These are phyloP conservation scores for Carex arenaria DNA, from an alignment of 202 grass and related monocot genomes.

Conservation along the genomic window DNA sequence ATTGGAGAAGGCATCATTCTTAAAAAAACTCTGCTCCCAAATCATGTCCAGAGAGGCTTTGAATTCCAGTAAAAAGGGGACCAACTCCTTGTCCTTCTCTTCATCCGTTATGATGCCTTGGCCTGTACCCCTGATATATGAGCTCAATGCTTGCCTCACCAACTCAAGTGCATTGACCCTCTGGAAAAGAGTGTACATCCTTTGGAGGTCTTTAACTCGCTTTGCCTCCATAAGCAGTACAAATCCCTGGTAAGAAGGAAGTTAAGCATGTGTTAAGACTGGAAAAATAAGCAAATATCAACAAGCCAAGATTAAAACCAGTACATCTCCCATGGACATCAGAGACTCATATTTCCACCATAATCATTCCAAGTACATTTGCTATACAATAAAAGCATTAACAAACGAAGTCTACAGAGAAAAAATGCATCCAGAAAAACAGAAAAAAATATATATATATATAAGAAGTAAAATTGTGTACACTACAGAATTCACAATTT, in stretches of 20 bases:
- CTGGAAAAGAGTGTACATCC: conserved; percentile 95
- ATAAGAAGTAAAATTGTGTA: background rate
- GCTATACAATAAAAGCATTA: background rate
- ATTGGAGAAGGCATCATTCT: conserved; percentile 94
- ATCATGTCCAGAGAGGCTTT: conserved; percentile 95
- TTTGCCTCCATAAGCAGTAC: conserved; percentile 95
- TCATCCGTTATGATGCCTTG: conserved; percentile 90
- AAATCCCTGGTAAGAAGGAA: conserved; percentile 60
- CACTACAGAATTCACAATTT: background rate
- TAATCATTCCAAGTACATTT: background rate
- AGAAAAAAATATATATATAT: background rate
- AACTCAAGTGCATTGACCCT: conserved; percentile 91
- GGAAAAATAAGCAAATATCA: background rate
- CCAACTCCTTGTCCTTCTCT: conserved; percentile 96
- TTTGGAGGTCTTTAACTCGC: conserved; percentile 73
- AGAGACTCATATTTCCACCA: background rate
- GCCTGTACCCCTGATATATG: conserved; percentile 81
- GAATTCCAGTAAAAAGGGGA: conserved; percentile 90
- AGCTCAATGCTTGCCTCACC: conserved; percentile 83
- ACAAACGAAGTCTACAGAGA: background rate
- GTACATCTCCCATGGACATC: background rate
- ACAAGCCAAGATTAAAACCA: background rate
- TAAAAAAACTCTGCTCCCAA: conserved; percentile 91
- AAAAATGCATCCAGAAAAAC: background rate
- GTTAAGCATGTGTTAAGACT: background rate